phyloP scores from a whole-genome alignment of 352 stramenopile species.

The Phytophthora citricola region DNA sequence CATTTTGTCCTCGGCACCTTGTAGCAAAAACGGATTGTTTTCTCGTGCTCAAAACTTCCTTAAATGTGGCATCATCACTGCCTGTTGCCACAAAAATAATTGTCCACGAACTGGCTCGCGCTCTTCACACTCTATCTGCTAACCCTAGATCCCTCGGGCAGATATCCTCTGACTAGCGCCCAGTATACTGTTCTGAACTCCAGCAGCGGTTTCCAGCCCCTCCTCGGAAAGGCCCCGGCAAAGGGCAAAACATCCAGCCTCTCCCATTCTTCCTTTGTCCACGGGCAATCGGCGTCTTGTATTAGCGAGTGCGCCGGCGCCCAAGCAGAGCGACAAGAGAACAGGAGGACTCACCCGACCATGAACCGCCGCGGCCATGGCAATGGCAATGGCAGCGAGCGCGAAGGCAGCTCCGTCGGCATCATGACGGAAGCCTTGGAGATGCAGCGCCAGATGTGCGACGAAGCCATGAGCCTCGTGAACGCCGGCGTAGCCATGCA shows the following conservation, averaged over 20 bases:
- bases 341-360: constrained; percentile 2
- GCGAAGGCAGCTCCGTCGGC: constrained; percentile 38
- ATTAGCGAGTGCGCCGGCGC: not conserved
- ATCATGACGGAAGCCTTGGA: constrained; percentile 47
- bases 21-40: no score
- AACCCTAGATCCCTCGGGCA: constrained; percentile 15
- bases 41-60: no score
- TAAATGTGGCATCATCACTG: no score
- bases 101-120: constrained; percentile 21
- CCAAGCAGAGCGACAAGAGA: not conserved
- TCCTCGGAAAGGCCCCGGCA: constrained; percentile 25
- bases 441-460: constrained; percentile 66
- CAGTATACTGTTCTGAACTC: constrained; percentile 26
- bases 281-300: constrained; percentile 5
- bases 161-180: constrained; percentile 27
- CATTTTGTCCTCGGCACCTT: no score
- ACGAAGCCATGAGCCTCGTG: constrained; percentile 79
- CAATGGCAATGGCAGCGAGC: constrained; percentile 27
- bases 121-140: constrained; percentile 3
- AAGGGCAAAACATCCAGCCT: constrained; percentile 25
- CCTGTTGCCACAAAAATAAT: not conserved
- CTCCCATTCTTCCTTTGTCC: constrained; percentile 28
- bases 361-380: constrained; percentile 39
- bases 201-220: constrained; percentile 21
- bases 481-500: constrained; percentile 79